phyloP scores from a whole-genome alignment of 2,329 filamentous ascomycete genomes.

The Lecanicillium sp. region DNA sequence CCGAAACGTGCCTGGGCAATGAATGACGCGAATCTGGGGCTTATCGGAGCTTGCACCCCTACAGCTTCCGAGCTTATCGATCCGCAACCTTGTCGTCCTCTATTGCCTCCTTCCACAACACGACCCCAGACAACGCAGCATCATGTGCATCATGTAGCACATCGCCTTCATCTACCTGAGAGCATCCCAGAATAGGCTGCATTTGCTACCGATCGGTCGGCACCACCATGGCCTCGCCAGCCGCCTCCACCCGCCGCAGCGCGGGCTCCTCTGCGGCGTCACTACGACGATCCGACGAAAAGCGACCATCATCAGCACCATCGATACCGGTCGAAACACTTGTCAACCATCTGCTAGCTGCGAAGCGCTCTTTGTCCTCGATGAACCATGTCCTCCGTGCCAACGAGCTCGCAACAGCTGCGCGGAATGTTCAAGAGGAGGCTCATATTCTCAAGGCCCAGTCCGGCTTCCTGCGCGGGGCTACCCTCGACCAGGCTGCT shows the following conservation, averaged over 20 bases:
- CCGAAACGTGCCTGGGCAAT: too few species aligned
- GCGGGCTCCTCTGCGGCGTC: conserved; percentile 27
- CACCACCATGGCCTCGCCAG: conserved; percentile 27
- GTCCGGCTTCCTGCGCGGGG: conserved; percentile 57
- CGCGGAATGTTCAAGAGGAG: conserved; percentile 70
- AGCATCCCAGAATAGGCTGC: too few species aligned
- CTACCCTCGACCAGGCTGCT: conserved; percentile 48
- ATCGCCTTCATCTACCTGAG: background rate
- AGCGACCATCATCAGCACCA: conserved; percentile 6
- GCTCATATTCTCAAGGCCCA: conserved; percentile 65
- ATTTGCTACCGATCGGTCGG: too few species aligned
- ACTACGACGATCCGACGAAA: conserved; percentile 13
- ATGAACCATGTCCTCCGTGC: conserved; percentile 78
- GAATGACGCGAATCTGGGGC: too few species aligned
- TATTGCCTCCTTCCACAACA: too few species aligned
- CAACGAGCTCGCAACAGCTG: conserved; percentile 74
- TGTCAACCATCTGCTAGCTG: conserved; percentile 74
- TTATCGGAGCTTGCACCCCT: too few species aligned
- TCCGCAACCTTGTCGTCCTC: too few species aligned
- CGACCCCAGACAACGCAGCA: background rate
- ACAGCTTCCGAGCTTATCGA: too few species aligned
- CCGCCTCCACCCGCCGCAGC: conserved; percentile 27
- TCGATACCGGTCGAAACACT: conserved; percentile 59
- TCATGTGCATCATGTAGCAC: background rate
- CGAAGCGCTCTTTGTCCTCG: conserved; percentile 80